These are phyloP conservation scores for Cryptococcus neoformans DNA, from an alignment of 1,284 basidiomycete species.

Conservation along the genomic window DNA sequence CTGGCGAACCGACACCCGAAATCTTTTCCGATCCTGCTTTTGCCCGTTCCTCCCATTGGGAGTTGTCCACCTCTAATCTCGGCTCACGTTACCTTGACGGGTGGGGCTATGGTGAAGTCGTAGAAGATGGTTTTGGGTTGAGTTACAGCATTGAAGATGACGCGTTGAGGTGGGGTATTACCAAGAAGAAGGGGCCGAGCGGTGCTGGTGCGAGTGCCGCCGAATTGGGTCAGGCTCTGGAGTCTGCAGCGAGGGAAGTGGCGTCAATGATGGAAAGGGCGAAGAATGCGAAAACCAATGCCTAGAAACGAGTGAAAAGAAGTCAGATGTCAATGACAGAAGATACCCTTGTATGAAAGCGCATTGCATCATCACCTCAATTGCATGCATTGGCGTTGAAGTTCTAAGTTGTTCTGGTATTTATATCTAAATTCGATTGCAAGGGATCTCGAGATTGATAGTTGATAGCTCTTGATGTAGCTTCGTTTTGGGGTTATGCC, in stretches of 20 bases:
- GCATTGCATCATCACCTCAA: no score
- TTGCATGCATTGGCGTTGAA: no score
- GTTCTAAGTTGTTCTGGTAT: not conserved
- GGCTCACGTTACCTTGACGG: slow-evolving; percentile 80
- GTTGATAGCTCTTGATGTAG: no score
- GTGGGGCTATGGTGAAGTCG: slow-evolving; percentile 97
- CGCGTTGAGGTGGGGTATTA: slow-evolving; percentile 90
- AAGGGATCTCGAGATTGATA: no score
- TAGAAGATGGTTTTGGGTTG: slow-evolving; percentile 88
- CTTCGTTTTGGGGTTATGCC: no score
- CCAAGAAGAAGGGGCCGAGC: slow-evolving; percentile 54
- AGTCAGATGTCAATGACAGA: not conserved
- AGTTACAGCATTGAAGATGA: slow-evolving; percentile 88
- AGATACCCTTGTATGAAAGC: not conserved
- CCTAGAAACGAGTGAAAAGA: not conserved
- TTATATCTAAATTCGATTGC: no score
- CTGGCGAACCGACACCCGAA: slow-evolving; percentile 71
- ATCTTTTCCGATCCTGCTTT: slow-evolving; percentile 79
- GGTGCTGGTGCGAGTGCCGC: slow-evolving; percentile 57
- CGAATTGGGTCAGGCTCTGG: slow-evolving; percentile 66
- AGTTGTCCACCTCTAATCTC: slow-evolving; percentile 86
- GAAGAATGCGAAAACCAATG: slow-evolving; percentile 25
- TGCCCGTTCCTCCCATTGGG: slow-evolving; percentile 76
- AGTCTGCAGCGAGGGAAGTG: slow-evolving; percentile 74
- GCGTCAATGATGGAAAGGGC: slow-evolving; percentile 70